Evolutionary conservation across 176 grass and related monocot species (phyloP).

Genomic region (Dendrocalamus sinicus): DNA sequence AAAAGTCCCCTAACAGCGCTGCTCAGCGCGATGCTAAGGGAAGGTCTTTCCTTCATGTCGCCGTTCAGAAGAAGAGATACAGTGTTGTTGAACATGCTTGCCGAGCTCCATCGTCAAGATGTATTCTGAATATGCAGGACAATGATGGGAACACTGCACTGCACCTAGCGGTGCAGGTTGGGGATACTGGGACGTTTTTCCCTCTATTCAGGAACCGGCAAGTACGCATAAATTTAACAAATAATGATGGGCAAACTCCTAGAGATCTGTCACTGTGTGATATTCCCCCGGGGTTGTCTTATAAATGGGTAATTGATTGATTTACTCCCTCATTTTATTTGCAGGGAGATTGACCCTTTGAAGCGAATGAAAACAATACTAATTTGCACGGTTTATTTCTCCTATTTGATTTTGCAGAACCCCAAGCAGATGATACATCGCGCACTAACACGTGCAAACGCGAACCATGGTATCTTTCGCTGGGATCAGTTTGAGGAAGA

Average conservation of each 20-base stretch:
- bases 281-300: background rate
- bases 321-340: background rate
- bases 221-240: conserved; percentile 30
- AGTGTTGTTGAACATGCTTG: background rate
- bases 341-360: background rate
- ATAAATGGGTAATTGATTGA: no score
- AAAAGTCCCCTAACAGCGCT: no score
- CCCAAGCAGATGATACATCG: conserved; percentile 6
- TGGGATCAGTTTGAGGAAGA: conserved; percentile 40
- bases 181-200: background rate
- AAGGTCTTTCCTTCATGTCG: no score
- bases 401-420: conserved; percentile 28
- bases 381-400: background rate
- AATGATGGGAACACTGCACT: conserved; percentile 48
- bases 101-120: background rate
- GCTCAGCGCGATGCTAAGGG: no score
- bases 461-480: conserved; percentile 7
- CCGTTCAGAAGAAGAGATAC: no score
- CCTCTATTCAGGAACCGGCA: conserved; percentile 17
- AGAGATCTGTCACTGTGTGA: conserved; percentile 10
- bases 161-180: conserved; percentile 27
- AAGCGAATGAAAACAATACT: background rate
- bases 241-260: conserved; percentile 37
- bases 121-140: conserved; percentile 45
- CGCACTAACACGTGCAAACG: background rate